Evolutionary conservation across 106 monocot species (phyloP), one percentile per base, ranked within the genome.

Genomic region (Apostasia shenzhenica): DNA sequence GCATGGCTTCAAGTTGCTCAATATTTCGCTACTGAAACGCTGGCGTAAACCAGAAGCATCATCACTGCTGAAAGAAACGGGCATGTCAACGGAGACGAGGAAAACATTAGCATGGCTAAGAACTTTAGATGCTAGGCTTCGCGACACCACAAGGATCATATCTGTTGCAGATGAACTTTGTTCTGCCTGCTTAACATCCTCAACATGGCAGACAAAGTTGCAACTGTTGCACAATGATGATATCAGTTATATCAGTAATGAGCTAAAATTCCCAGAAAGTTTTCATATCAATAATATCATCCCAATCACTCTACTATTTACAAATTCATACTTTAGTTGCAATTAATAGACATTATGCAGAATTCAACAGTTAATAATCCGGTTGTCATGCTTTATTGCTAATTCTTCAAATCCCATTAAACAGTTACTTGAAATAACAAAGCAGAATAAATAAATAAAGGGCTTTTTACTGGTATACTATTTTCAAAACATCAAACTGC

Each of bases 81-180:
- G 92, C 82, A 90, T 85, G 58, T 92, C 92, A 67, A 85, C 81
- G 2, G 87, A 85, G 45, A 93, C 84, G 50, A 99, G 81, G 74
- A 63, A 63, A 72, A 90, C 45, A 70, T 93, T 85, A 5, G 92
- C 73, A 70, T 83, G 81, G 72, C 90, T 90, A 52, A 93, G 83
- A 45, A 99, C 75, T 75, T 87, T 92, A 42, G 89, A 79, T 55
- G 93, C 87, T 51, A 99, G 54, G 57, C 73, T 81, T 46, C 67
- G 80, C 47, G 86, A 81, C 8, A 88, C 69, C 2, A 54, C 1
- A 71, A 99, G 78, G 65, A 79, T 85, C 50, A 71, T 90, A 67
- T 97, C 97, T 44, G 63, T 57, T 14, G 74, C 59, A 5, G 59
- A n/a, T 59, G 72, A 69, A 48, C 9, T 57, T 38, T 80, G 58